Percentiles rank a stretch among this genome's conserved stretches.
Conservation (phyloP, 2,329 filamentous ascomycete genomes). For the Chaetomiaceae sp. region DNA sequence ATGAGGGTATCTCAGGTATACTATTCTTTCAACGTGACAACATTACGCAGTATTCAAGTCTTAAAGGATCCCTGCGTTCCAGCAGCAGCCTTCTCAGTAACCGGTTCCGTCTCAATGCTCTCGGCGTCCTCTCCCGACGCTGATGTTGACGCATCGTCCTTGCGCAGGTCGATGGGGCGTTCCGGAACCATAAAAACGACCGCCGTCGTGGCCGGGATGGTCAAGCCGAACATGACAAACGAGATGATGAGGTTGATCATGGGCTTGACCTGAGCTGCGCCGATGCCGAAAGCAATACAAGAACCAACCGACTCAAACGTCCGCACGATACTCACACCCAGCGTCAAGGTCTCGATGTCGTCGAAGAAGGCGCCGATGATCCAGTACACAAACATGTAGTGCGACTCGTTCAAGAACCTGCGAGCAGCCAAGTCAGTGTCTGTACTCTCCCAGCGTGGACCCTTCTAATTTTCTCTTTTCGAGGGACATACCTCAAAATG, state of each 20-base stretch:
- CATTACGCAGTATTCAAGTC: too few relatives aligned
- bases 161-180: constrained; percentile 26
- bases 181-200: constrained; percentile 37
- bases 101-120: not conserved
- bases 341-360: constrained; percentile 46
- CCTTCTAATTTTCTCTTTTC: not conserved
- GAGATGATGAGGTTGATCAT: constrained; percentile 46
- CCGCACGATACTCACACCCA: constrained; percentile 43
- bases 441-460: not conserved
- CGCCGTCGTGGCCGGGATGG: constrained; percentile 34
- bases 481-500: constrained; percentile 5
- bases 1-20: too few relatives aligned
- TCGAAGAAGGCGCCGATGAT: constrained; percentile 46
- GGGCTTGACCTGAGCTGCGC: constrained; percentile 40
- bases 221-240: constrained; percentile 43
- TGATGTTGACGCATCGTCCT: constrained; percentile 13
- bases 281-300: constrained; percentile 43
- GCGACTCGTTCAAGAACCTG: constrained; percentile 47
- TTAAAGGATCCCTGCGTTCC: too few relatives aligned
- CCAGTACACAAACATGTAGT: constrained; percentile 50
- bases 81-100: too few relatives aligned
- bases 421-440: constrained; percentile 33
- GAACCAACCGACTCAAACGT: constrained; percentile 46
- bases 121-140: constrained; percentile 10
- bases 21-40: too few relatives aligned